Evolutionary conservation across 2,329 filamentous ascomycete genomes (phyloP).

Genomic region (Neonectria ditissima): DNA sequence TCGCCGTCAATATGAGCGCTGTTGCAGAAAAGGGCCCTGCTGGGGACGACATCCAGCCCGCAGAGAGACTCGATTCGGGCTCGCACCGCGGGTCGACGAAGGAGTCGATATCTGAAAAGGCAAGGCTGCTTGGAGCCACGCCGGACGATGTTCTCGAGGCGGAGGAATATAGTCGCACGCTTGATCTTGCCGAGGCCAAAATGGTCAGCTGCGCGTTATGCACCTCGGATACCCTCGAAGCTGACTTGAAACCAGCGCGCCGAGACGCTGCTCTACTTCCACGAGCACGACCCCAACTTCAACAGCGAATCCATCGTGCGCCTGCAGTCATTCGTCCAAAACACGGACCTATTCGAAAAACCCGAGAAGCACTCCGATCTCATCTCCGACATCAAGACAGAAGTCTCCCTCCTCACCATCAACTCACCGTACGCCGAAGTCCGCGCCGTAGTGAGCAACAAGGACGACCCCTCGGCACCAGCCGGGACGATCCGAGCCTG

Average conservation of each 20-base stretch:
- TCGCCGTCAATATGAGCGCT: constrained; percentile 13
- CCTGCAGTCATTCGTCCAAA: constrained; percentile 28
- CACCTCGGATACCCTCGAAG: background rate
- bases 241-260: constrained; percentile 24
- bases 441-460: constrained; percentile 65
- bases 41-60: background rate
- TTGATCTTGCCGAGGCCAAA: constrained; percentile 26
- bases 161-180: constrained; percentile 26
- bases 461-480: constrained; percentile 62
- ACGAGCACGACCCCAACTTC: constrained; percentile 41
- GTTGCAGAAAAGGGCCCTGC: constrained; percentile 11
- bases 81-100: constrained; percentile 13
- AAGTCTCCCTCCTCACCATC: constrained; percentile 63
- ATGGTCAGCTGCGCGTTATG: background rate
- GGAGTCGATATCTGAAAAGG: constrained; percentile 2
- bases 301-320: constrained; percentile 33
- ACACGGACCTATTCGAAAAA: constrained; percentile 47
- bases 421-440: constrained; percentile 69
- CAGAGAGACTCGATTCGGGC: background rate
- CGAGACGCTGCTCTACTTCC: constrained; percentile 33
- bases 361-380: constrained; percentile 54
- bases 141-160: constrained; percentile 33
- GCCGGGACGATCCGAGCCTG: constrained; percentile 65
- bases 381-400: constrained; percentile 65
- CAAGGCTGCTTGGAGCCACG: constrained; percentile 26